Evolutionary conservation across 345 rosid species (phyloP).

Genomic region (Eucalyptus caleyi): DNA sequence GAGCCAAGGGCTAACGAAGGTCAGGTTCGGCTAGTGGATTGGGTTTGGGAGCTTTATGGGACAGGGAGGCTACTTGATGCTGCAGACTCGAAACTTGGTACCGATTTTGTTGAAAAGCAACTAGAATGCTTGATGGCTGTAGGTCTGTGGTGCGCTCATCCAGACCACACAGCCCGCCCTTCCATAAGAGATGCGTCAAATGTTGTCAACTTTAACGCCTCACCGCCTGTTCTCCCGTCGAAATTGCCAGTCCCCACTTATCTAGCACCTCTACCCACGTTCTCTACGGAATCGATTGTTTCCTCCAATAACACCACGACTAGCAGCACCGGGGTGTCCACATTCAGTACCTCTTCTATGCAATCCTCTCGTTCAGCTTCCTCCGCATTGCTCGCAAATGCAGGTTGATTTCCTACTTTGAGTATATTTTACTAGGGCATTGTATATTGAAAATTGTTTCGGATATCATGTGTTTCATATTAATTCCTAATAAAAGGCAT

Average conservation of each 20-base stretch:
- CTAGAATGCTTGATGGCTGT: background rate
- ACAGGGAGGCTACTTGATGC: background rate
- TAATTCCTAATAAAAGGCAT: background rate
- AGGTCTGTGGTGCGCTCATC: background rate
- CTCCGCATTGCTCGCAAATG: background rate
- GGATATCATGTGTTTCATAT: background rate
- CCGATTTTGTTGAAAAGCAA: background rate
- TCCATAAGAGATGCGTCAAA: background rate
- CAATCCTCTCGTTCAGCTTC: background rate
- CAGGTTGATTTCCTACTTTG: background rate
- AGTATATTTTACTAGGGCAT: background rate
- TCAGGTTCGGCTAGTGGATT: accelerated
- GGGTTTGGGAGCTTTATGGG: background rate
- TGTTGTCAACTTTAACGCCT: background rate
- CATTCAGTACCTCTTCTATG: background rate
- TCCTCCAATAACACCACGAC: background rate
- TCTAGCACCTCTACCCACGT: accelerated
- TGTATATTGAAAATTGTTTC: background rate
- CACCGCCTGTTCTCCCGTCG: background rate
- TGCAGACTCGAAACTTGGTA: background rate
- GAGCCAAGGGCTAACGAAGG: background rate
- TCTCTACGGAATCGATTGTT: background rate
- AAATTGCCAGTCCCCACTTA: background rate
- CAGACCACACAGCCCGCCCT: background rate
- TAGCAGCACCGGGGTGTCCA: background rate